A percentile compares a stretch with the other conserved stretches of the same genome.
Evolutionary conservation across 2,329 filamentous ascomycete species (phyloP).

Genomic region (Trichophaea hybrida): DNA sequence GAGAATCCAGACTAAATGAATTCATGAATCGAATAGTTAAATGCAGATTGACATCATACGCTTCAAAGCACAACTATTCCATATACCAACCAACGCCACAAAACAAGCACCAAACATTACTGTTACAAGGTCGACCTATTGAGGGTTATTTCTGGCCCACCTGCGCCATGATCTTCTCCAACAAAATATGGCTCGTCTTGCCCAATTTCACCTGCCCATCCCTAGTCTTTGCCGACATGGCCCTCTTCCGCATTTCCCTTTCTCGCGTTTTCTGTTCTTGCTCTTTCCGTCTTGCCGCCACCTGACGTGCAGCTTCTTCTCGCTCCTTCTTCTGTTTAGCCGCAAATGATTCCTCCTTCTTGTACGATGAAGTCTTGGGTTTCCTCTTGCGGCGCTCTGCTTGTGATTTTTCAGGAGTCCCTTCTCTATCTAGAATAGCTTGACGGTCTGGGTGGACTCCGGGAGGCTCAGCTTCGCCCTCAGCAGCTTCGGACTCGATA

Average conservation of each 20-base stretch:
- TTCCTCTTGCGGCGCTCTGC: constrained; percentile 16
- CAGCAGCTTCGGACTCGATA: constrained; percentile 20
- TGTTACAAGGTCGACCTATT: background rate
- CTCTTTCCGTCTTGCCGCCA: constrained; percentile 50
- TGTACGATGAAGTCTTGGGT: constrained; percentile 30
- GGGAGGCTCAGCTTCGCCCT: constrained; percentile 26
- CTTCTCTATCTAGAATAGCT: constrained; percentile 40
- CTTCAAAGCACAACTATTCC: background rate
- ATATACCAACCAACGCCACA: constrained; percentile 1
- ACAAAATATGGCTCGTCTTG: constrained; percentile 59
- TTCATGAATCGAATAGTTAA: too few species aligned
- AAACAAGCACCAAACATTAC: background rate
- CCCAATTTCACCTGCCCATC: constrained; percentile 68
- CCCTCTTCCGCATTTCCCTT: constrained; percentile 34
- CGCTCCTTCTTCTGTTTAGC: constrained; percentile 47
- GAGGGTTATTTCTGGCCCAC: constrained; percentile 34
- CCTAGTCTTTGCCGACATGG: constrained; percentile 44
- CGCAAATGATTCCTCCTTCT: constrained; percentile 34
- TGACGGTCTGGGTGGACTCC: constrained; percentile 46
- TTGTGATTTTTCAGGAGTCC: constrained; percentile 8
- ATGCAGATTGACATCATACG: too few species aligned
- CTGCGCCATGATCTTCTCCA: constrained; percentile 65
- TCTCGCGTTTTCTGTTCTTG: constrained; percentile 60
- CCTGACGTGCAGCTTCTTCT: constrained; percentile 42
- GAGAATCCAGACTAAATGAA: too few species aligned